Evolutionary conservation across 1,139 yeast genomes (phyloP).

Genomic region (Hyphopichia fennica): DNA sequence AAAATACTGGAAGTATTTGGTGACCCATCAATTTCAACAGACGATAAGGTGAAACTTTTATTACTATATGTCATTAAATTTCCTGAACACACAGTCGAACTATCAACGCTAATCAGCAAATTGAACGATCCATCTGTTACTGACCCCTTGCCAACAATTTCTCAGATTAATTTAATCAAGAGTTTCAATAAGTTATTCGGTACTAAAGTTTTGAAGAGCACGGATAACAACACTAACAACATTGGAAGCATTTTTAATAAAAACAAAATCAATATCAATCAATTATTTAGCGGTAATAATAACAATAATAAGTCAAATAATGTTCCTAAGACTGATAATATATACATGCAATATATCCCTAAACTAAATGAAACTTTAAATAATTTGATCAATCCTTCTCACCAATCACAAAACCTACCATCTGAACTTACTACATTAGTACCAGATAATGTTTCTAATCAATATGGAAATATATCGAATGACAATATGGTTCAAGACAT

Average conservation of each 20-base stretch:
- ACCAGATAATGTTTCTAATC: conserved; percentile 37
- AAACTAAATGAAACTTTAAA: conserved; percentile 52
- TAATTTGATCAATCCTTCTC: conserved; percentile 17
- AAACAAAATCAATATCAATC: conserved; percentile 24
- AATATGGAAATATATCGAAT: conserved; percentile 24
- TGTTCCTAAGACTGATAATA: conserved; percentile 40
- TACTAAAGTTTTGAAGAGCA: conserved; percentile 5
- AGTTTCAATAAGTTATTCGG: conserved; percentile 28
- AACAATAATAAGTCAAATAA: conserved; percentile 18
- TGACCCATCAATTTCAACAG: conserved; percentile 23
- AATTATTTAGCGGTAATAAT: conserved; percentile 21
- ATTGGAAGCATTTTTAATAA: conserved; percentile 27
- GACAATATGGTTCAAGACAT: conserved; percentile 60
- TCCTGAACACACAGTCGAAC: conserved; percentile 26
- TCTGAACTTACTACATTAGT: conserved; percentile 35
- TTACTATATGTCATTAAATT: conserved; percentile 74
- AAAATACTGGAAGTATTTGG: conserved; percentile 28
- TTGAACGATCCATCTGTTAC: conserved; percentile 30
- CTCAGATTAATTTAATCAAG: conserved; percentile 34
- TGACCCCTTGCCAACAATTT: conserved; percentile 30
- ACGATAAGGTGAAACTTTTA: conserved; percentile 50
- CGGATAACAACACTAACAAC: conserved; percentile 16
- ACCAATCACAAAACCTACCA: conserved; percentile 8
- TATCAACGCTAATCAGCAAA: conserved; percentile 24
- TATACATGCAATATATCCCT: conserved; percentile 73